A percentile compares a stretch with the other conserved stretches of the same genome.
Evolutionary conservation across 768 basidiomycete genomes (phyloP).

Genomic region (Macrolepiota albuminosa): DNA sequence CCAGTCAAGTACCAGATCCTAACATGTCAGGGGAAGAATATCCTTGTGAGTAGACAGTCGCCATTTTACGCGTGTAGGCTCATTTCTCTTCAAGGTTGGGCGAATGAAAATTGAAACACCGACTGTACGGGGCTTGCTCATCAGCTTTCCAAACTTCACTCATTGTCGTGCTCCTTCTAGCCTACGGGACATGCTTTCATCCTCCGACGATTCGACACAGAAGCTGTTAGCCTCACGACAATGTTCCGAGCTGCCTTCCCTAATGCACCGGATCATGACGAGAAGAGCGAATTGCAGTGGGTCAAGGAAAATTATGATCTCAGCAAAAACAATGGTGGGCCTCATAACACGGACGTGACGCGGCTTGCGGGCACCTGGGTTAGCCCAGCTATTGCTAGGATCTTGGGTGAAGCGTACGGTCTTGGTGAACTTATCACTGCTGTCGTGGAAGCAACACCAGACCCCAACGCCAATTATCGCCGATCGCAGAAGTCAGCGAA

Average conservation of each 20-base stretch:
- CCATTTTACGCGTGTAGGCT: conserved; percentile 1
- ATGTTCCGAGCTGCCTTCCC: conserved; percentile 98
- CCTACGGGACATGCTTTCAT: conserved; percentile 86
- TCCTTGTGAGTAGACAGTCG: conserved; percentile 35
- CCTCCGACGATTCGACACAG: conserved; percentile 89
- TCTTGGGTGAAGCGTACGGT: conserved; percentile 64
- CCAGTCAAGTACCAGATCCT: conserved; percentile 91
- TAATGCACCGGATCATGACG: conserved; percentile 66
- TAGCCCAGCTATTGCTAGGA: conserved; percentile 54
- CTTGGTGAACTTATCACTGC: conserved; percentile 56
- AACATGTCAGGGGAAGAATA: conserved; percentile 80
- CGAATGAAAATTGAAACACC: conserved; percentile 79
- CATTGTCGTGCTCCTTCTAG: conserved; percentile 31
- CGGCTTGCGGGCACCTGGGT: conserved; percentile 92
- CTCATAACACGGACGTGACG: conserved; percentile 52
- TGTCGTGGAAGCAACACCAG: conserved; percentile 70
- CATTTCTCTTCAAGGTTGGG: conserved; percentile 53
- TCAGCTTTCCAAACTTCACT: conserved; percentile 13
- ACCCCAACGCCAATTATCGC: conserved; percentile 74
- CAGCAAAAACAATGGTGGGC: conserved; percentile 69
- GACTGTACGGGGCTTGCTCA: conserved; percentile 49
- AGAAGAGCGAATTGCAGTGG: conserved; percentile 79
- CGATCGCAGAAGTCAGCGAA: conserved; percentile 41
- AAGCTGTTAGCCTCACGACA: conserved; percentile 87
- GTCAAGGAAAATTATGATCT: conserved; percentile 77